Evolutionary conservation across 2,329 filamentous ascomycete genomes (phyloP).

Genomic region (Parasarocladium wereldwijsianum): DNA sequence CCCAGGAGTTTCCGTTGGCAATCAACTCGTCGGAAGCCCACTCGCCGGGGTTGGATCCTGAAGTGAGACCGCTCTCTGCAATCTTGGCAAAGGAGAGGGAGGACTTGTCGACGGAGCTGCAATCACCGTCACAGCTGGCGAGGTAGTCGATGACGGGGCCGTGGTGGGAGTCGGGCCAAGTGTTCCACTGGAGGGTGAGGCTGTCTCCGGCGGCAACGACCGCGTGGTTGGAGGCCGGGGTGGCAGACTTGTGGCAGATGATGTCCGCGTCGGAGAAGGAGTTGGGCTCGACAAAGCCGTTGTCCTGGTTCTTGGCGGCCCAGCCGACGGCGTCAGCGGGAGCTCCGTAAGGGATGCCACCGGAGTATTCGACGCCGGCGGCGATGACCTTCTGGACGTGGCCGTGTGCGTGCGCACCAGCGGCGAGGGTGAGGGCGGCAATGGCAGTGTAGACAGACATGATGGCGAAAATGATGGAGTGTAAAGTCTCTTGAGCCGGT

Average conservation of each 20-base stretch:
- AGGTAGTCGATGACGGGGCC: constrained; percentile 48
- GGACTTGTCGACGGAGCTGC: constrained; percentile 33
- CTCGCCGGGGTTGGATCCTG: constrained; percentile 25
- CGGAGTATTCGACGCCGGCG: constrained; percentile 15
- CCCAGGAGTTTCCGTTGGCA: constrained; percentile 28
- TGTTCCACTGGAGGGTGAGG: constrained; percentile 46
- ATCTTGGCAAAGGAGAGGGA: constrained; percentile 46
- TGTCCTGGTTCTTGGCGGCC: constrained; percentile 20
- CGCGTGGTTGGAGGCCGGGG: constrained; percentile 22
- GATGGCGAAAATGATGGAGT: constrained; percentile 1
- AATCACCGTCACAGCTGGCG: constrained; percentile 36
- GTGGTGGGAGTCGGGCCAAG: constrained; percentile 50
- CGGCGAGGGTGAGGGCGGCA: constrained; percentile 10
- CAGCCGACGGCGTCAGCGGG: constrained; percentile 18
- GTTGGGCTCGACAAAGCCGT: constrained; percentile 31
- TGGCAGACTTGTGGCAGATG: constrained; percentile 29
- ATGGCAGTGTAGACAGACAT: constrained; percentile 9
- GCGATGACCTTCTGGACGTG: constrained; percentile 13
- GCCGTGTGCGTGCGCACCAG: constrained; percentile 15
- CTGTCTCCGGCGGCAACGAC: constrained; percentile 42
- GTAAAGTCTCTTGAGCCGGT: neutral
- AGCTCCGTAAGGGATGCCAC: constrained; percentile 14
- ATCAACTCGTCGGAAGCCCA: constrained; percentile 43
- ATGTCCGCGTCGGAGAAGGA: constrained; percentile 25
- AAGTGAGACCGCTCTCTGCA: constrained; percentile 33